Evolutionary conservation across 768 basidiomycete species (phyloP).

Genomic region (Tylopilus sp.): DNA sequence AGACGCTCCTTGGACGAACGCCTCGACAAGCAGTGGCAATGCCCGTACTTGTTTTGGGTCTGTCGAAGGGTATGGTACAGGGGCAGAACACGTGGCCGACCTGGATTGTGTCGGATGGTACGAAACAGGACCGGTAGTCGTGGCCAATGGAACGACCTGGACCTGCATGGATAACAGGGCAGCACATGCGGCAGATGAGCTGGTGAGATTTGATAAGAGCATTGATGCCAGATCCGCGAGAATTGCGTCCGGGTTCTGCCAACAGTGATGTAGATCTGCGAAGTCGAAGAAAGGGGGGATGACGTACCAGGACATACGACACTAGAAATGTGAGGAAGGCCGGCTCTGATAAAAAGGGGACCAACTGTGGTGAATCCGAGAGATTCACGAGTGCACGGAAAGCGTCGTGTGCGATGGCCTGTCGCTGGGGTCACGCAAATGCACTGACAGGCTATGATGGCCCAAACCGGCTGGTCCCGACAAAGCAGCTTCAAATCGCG

Average conservation of each 20-base stretch:
- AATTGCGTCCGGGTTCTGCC: slow-evolving; percentile 82
- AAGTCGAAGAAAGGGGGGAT: neutral
- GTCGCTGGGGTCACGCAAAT: slow-evolving; percentile 16
- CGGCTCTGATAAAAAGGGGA: slow-evolving; percentile 62
- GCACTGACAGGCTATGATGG: slow-evolving; percentile 30
- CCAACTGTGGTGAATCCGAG: slow-evolving; percentile 74
- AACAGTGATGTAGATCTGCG: slow-evolving; percentile 7
- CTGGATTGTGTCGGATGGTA: slow-evolving; percentile 77
- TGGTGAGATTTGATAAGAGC: slow-evolving; percentile 92
- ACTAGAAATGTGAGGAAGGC: slow-evolving; percentile 78
- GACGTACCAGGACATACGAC: slow-evolving; percentile 84
- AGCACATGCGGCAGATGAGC: slow-evolving; percentile 64
- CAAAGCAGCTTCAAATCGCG: slow-evolving; percentile 84
- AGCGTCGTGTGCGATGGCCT: slow-evolving; percentile 93
- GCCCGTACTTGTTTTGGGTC: slow-evolving; percentile 55
- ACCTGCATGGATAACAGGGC: slow-evolving; percentile 64
- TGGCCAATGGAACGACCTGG: slow-evolving; percentile 49
- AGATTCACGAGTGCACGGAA: slow-evolving; percentile 93
- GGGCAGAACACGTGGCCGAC: slow-evolving; percentile 73
- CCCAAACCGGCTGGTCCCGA: slow-evolving; percentile 70
- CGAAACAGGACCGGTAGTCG: slow-evolving; percentile 41
- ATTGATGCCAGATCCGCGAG: slow-evolving; percentile 96
- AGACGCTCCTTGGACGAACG: slow-evolving; percentile 74
- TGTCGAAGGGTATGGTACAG: slow-evolving; percentile 64
- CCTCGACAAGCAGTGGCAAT: slow-evolving; percentile 82